Conservation (phyloP, 805 yeast genomes). For the Huiozyma naganishii region DNA sequence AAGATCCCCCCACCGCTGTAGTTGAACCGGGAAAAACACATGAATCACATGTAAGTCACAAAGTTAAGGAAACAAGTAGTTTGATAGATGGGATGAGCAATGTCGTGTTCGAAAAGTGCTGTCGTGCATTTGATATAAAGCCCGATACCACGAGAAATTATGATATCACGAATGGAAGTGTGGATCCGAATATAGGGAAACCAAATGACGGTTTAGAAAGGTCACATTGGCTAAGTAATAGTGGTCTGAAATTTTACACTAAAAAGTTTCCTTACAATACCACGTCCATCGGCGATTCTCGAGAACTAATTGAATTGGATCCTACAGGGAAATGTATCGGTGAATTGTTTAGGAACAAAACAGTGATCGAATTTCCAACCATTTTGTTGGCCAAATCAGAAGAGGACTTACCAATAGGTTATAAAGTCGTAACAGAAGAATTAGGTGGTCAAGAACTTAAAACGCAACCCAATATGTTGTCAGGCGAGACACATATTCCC, state of each 20-base stretch:
- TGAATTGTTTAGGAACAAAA: slow-evolving; percentile 40
- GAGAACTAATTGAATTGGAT: slow-evolving; percentile 32
- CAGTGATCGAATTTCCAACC: slow-evolving; percentile 73
- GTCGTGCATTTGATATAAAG: slow-evolving; percentile 8
- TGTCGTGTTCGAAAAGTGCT: slow-evolving; percentile 20
- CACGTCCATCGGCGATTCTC: slow-evolving; percentile 24
- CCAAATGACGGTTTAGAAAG: slow-evolving; percentile 6
- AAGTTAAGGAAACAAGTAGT: slow-evolving; percentile 26
- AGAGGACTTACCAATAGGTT: slow-evolving; percentile 19
- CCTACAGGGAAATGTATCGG: slow-evolving; percentile 30
- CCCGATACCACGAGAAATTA: slow-evolving; percentile 1
- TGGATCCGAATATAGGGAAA: background rate
- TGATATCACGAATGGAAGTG: background rate
- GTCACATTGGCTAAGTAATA: slow-evolving; percentile 6
- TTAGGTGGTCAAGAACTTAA: background rate
- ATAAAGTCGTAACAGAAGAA: slow-evolving; percentile 17
- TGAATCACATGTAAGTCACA: slow-evolving; percentile 26
- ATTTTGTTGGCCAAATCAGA: slow-evolving; percentile 34
- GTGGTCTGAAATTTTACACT: slow-evolving; percentile 16
- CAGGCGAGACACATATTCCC: background rate
- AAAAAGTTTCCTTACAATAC: slow-evolving; percentile 27
- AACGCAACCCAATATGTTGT: background rate
- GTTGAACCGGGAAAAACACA: background rate
- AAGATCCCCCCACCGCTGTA: background rate
- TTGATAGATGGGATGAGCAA: slow-evolving; percentile 26